These are phyloP conservation scores for Sclerotiophoma versabilis DNA, from an alignment of 2,329 filamentous ascomycete genomes.

Conservation along the genomic window DNA sequence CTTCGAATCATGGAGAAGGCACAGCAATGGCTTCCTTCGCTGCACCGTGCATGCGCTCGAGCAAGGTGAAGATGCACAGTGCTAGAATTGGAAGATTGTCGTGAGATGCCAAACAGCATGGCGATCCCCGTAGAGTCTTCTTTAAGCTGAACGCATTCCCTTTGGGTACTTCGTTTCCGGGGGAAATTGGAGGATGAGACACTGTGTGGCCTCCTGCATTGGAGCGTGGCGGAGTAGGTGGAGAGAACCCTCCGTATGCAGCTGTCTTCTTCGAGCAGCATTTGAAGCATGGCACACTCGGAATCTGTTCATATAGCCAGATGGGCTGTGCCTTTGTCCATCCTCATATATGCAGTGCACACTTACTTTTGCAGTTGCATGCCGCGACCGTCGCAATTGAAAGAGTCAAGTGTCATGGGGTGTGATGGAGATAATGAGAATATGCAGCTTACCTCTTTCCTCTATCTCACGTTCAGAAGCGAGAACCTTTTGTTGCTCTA, in stretches of 20 bases:
- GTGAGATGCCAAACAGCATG: not conserved
- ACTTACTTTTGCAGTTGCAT: slow-evolving; percentile 28
- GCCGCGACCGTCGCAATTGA: slow-evolving; percentile 15
- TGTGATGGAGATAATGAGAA: slow-evolving; percentile 2
- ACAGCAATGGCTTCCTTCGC: not conserved
- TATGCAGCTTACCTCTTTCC: slow-evolving; percentile 63
- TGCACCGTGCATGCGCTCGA: not conserved
- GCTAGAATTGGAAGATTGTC: not conserved
- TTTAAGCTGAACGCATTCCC: not conserved
- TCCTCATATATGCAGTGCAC: slow-evolving; percentile 8
- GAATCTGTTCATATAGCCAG: not conserved
- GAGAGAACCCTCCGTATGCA: slow-evolving; percentile 20
- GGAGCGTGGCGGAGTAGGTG: slow-evolving; percentile 2
- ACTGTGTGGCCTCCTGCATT: slow-evolving; percentile 16
- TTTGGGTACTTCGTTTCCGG: not conserved
- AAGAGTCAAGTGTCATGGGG: not conserved
- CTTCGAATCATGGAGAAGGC: not conserved
- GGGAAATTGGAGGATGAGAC: slow-evolving; percentile 33
- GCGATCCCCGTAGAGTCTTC: not conserved
- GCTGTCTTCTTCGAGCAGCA: slow-evolving; percentile 23
- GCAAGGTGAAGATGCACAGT: not conserved
- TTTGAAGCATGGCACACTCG: slow-evolving; percentile 26
- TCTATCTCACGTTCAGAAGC: slow-evolving; percentile 74
- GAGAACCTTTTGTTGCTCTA: slow-evolving; percentile 74
- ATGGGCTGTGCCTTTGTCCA: slow-evolving; percentile 11